phyloP scores from a whole-genome alignment of 2,329 filamentous ascomycete genomes.

The Xylariaceae sp. region DNA sequence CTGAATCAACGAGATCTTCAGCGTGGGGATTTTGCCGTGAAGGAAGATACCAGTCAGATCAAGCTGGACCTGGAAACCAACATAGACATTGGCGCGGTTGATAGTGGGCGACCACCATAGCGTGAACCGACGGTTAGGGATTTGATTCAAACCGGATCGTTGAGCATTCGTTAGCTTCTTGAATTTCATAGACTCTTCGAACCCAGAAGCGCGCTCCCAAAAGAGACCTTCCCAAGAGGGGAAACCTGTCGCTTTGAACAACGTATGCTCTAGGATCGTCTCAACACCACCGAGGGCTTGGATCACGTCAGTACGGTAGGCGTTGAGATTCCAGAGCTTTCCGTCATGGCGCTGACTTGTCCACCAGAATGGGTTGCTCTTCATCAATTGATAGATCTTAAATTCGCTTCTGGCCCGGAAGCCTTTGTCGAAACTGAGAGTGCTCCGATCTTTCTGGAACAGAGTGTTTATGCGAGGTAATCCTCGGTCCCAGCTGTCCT shows the following conservation, averaged over 20 bases:
- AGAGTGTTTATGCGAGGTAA: constrained; percentile 96
- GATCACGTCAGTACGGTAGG: constrained; percentile 93
- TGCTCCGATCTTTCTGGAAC: constrained; percentile 97
- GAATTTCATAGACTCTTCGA: constrained; percentile 78
- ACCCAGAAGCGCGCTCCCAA: constrained; percentile 64
- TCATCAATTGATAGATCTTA: constrained; percentile 98
- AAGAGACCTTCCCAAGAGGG: constrained; percentile 93
- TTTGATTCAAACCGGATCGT: constrained; percentile 93
- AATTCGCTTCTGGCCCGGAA: constrained; percentile 95
- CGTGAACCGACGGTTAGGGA: constrained; percentile 96
- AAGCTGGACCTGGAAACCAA: constrained; percentile 98
- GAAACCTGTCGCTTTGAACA: constrained; percentile 96
- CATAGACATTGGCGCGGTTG: constrained; percentile 94
- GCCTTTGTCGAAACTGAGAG: constrained; percentile 95
- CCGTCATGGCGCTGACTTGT: constrained; percentile 95
- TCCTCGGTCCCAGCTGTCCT: constrained; percentile 98
- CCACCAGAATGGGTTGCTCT: constrained; percentile 99
- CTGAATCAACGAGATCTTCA: constrained; percentile 97
- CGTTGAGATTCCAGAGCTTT: constrained; percentile 95
- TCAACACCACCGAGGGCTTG: constrained; percentile 95
- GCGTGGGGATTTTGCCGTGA: constrained; percentile 95
- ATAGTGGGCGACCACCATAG: constrained; percentile 96
- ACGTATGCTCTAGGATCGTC: constrained; percentile 91
- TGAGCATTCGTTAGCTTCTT: constrained; percentile 98
- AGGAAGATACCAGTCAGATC: constrained; percentile 98